Evolutionary conservation across 2,329 filamentous ascomycete species (phyloP).

Genomic region (Atkinsonella texensis): DNA sequence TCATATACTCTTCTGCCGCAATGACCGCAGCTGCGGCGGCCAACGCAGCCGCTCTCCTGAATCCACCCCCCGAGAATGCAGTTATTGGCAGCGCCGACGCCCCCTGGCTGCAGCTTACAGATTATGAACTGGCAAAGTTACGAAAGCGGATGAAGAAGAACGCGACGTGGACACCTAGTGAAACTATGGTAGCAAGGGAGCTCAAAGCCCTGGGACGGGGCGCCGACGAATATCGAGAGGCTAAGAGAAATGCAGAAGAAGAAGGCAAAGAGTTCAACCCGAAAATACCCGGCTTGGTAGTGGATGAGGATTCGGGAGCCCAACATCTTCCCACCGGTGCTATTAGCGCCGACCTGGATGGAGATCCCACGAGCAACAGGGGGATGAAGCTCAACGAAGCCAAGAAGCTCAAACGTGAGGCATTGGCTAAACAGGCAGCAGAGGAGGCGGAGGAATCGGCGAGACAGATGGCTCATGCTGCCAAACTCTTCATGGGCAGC

Average conservation of each 20-base stretch:
- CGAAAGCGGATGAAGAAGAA: constrained; percentile 90
- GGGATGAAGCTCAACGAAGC: constrained; percentile 71
- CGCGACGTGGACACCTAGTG: constrained; percentile 70
- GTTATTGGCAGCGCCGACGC: constrained; percentile 46
- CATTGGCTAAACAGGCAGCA: constrained; percentile 46
- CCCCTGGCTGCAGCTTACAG: constrained; percentile 54
- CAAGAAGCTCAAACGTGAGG: constrained; percentile 61
- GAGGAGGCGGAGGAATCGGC: constrained; percentile 50
- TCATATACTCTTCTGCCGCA: constrained; percentile 22
- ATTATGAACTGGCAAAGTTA: constrained; percentile 54
- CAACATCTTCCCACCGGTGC: constrained; percentile 46
- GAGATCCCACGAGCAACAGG: constrained; percentile 52
- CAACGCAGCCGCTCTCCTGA: constrained; percentile 31
- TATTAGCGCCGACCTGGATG: constrained; percentile 43
- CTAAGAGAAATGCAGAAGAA: constrained; percentile 52
- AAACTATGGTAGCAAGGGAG: constrained; percentile 75
- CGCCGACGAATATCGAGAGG: constrained; percentile 47
- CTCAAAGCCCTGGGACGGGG: constrained; percentile 59
- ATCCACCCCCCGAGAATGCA: constrained; percentile 48
- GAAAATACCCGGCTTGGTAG: constrained; percentile 20
- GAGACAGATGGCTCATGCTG: constrained; percentile 38
- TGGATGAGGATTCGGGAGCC: constrained; percentile 38
- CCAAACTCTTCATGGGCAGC: constrained; percentile 28
- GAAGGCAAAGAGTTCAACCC: constrained; percentile 50
- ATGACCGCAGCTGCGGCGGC: constrained; percentile 27